A percentile compares a stretch with the other conserved stretches of the same genome.
phyloP scores from a whole-genome alignment of 148 eudicot genomes.

The Polygonum aviculare region DNA sequence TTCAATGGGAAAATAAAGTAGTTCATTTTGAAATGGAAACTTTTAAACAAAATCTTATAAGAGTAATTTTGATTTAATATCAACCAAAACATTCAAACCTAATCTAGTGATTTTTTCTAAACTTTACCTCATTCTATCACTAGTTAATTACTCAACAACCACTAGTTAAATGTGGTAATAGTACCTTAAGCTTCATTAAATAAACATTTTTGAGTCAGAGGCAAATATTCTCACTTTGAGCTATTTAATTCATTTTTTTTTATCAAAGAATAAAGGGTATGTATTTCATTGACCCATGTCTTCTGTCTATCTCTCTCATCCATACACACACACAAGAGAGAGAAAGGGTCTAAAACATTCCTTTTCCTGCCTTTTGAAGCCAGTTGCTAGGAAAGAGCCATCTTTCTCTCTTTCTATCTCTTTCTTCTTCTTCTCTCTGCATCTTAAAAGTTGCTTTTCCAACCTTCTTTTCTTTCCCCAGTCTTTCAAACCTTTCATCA shows the following conservation, averaged over 20 bases:
- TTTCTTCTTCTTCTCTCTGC: constrained; percentile 3
- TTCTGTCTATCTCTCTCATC: background rate
- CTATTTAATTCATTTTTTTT: background rate
- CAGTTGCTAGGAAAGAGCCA: constrained; percentile 10
- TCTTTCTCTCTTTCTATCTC: constrained; percentile 2
- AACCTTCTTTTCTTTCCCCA: background rate
- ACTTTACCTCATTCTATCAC: no score
- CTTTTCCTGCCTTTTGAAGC: constrained; percentile 13
- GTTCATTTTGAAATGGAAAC: no score
- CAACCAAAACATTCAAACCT: no score
- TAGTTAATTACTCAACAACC: no score
- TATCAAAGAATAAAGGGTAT: constrained; percentile 5
- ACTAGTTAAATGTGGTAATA: background rate
- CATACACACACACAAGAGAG: background rate
- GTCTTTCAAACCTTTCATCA: constrained; percentile 2
- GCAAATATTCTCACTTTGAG: background rate
- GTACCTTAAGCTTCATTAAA: background rate
- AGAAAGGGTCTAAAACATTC: constrained; percentile 13
- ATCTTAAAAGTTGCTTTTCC: constrained; percentile 8
- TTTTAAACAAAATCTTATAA: no score
- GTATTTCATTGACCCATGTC: constrained; percentile 5
- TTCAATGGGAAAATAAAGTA: no score
- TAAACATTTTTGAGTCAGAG: background rate
- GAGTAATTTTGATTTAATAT: no score
- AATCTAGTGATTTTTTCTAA: no score